Evolutionary conservation across 23 red algal genomes (phyloP), one percentile per base, ranked within the genome.

Genomic region (Gracilaria domingensis): DNA sequence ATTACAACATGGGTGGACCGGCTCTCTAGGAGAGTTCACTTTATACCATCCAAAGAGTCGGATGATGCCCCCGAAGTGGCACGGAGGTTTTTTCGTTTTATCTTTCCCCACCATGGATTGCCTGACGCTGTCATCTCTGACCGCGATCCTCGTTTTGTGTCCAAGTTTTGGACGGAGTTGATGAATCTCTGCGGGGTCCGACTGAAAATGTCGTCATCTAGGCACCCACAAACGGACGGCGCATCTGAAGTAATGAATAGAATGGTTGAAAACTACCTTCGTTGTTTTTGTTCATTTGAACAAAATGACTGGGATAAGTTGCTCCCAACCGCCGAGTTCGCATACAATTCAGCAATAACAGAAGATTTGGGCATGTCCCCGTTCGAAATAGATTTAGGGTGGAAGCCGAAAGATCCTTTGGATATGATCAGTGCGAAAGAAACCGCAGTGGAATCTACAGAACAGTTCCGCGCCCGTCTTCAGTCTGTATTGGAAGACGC

Each of bases 221-320:
- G 36, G 8, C 50, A 72, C 54, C 29, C 26, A 12, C 26, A 87
- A 37, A 87, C 83, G 8, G 59, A 87, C 59, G 40, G 59, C 33
- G 0, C 62, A 26, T 87, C 83, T 0, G 65, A 87, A n/a, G 45
- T 75, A 9, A 75, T 87, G 59, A 87, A 75, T 53, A 53, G 62
- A 17, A 87, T 75, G 62, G 45, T 87, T 48, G 62, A 87, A 55
- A 87, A 87, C 57, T 87, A 87, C 66, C 35, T 87, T 16, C 23
- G 59, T 30, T 87, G 8, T 50, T 74, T 42, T 53, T 87, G 62
- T 47, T 51, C 6, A 0, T 72, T 75, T 74, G 0, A 87, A 65
- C 60, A 85, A 42, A 39, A 69, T 85, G 4, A 85, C 35, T 85
- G 82, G 82, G 57, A 85, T 67, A 8, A 35, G 18, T 58, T 67